Percentiles rank a stretch among this genome's conserved stretches.
Evolutionary conservation across 2,329 filamentous ascomycete genomes (phyloP).

Genomic region (Plenodomus tracheiphilus): DNA sequence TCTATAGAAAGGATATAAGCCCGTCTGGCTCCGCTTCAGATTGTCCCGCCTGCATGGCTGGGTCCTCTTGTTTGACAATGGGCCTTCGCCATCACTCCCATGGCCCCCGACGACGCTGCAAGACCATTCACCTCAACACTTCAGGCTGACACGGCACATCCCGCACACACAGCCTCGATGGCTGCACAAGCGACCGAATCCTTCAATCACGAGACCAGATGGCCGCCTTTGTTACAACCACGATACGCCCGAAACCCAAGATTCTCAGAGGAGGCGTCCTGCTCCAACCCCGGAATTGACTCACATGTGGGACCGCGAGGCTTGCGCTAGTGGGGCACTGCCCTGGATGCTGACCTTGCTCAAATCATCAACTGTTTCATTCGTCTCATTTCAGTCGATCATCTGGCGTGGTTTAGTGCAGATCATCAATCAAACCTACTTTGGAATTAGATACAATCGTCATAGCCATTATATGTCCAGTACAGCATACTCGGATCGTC

Average conservation of each 20-base stretch:
- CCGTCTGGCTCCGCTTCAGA: slow-evolving; percentile 26
- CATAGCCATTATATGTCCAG: neutral
- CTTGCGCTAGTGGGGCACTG: slow-evolving; percentile 29
- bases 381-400: slow-evolving; percentile 5
- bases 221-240: neutral
- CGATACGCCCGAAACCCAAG: neutral
- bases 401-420: slow-evolving; percentile 1
- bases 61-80: slow-evolving; percentile 3
- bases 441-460: neutral
- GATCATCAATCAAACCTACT: slow-evolving; percentile 11
- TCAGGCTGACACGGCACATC: neutral
- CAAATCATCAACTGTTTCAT: slow-evolving; percentile 8
- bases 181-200: neutral
- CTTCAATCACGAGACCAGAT: neutral
- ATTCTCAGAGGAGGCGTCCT: slow-evolving; percentile 14
- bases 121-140: neutral
- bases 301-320: slow-evolving; percentile 29
- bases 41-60: slow-evolving; percentile 23
- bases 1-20: slow-evolving; percentile 30
- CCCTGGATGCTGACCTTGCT: slow-evolving; percentile 13
- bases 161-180: neutral
- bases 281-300: slow-evolving; percentile 12
- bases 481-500: no score
- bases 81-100: slow-evolving; percentile 3
- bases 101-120: no score